A percentile compares a stretch with the other conserved stretches of the same genome.
These are phyloP conservation scores for Eutrema heterophyllum DNA, from an alignment of 345 rosid species.

Conservation along the genomic window DNA sequence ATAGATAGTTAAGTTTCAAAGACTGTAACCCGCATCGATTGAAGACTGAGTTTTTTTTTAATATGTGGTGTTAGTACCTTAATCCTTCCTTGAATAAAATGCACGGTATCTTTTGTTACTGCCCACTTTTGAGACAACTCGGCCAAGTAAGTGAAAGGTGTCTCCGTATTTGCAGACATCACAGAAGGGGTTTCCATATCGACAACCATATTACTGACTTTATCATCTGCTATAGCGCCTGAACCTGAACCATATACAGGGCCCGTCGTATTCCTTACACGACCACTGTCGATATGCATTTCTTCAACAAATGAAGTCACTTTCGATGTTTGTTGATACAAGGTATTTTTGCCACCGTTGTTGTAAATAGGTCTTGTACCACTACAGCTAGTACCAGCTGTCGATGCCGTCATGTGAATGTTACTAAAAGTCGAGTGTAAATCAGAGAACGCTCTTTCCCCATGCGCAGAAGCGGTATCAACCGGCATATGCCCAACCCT, in stretches of 20 bases:
- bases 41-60: neutral
- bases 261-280: conserved; percentile 26
- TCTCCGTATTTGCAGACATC: conserved; percentile 48
- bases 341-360: conserved; percentile 19
- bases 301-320: conserved; percentile 44
- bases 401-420: conserved; percentile 29
- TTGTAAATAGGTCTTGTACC: conserved; percentile 31
- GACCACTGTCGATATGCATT: conserved; percentile 35
- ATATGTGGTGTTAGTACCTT: conserved; percentile 44
- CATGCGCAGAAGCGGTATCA: conserved; percentile 30
- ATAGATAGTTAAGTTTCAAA: neutral
- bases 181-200: conserved; percentile 50
- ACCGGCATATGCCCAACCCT: conserved; percentile 46
- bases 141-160: conserved; percentile 86
- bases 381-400: conserved; percentile 29
- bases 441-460: conserved; percentile 27
- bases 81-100: conserved; percentile 60
- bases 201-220: conserved; percentile 38
- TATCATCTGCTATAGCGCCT: conserved; percentile 20
- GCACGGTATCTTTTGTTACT: conserved; percentile 42
- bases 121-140: conserved; percentile 81
- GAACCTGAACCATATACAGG: conserved; percentile 25
- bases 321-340: conserved; percentile 38
- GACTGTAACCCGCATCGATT: neutral
- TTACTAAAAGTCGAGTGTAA: conserved; percentile 28